Percentiles rank a stretch among this genome's conserved stretches.
These are phyloP conservation scores for Tanozyma kutaoensis DNA, from an alignment of 805 yeast genomes.

Conservation along the genomic window DNA sequence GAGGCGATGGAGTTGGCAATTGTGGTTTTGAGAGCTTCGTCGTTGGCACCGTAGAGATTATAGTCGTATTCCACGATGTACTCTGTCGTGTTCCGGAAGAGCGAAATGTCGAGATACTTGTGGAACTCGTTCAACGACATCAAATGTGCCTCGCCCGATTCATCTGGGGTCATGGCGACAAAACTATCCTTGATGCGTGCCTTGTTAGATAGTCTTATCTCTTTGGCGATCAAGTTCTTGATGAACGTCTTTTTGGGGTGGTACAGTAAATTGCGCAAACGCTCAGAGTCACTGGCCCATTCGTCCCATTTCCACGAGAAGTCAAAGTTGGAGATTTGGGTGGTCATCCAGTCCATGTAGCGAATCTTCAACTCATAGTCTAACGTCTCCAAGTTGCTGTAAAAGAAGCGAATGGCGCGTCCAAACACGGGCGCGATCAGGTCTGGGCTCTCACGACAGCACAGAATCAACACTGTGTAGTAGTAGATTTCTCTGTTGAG, in stretches of 20 bases:
- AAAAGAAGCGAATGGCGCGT: conserved; percentile 36
- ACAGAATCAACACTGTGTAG: conserved; percentile 73
- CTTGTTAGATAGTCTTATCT: conserved; percentile 68
- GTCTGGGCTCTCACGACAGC: conserved; percentile 60
- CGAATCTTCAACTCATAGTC: conserved; percentile 47
- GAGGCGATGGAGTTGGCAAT: conserved; percentile 12
- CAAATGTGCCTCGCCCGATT: conserved; percentile 7
- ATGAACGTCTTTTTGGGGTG: conserved; percentile 70
- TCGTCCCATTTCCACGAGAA: conserved; percentile 98
- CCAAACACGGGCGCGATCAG: conserved; percentile 93
- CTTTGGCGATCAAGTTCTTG: conserved; percentile 69
- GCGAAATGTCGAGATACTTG: conserved; percentile 23
- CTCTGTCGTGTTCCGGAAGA: conserved; percentile 15
- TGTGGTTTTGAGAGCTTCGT: conserved; percentile 12
- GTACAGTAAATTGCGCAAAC: conserved; percentile 29
- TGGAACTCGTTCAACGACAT: conserved; percentile 21
- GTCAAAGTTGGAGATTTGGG: conserved; percentile 85
- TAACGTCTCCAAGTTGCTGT: not conserved
- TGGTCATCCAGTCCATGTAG: conserved; percentile 81
- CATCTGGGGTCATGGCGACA: conserved; percentile 15
- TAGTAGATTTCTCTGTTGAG: conserved; percentile 65
- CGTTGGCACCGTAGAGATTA: conserved; percentile 18
- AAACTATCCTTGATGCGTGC: conserved; percentile 61
- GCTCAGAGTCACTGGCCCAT: conserved; percentile 58
- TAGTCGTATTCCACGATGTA: conserved; percentile 20